Evolutionary conservation across 768 basidiomycete genomes (phyloP).

Genomic region (Agaricus subrufescens): DNA sequence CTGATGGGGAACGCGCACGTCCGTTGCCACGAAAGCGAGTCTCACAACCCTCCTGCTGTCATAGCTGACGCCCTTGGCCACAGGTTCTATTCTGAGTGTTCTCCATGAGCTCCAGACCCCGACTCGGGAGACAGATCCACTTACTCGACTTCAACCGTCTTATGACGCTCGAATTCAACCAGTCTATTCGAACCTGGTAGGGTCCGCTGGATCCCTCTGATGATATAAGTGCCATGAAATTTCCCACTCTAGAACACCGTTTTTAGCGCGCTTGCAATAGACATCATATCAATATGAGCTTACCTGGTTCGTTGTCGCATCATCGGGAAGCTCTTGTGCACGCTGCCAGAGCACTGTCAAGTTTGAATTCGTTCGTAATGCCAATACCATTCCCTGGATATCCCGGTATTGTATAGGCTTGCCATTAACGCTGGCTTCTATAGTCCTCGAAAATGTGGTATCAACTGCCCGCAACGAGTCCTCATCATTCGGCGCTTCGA

Average conservation of each 20-base stretch:
- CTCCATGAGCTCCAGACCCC: neutral
- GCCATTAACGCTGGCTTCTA: slow-evolving; percentile 11
- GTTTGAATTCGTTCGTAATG: slow-evolving; percentile 6
- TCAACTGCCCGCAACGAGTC: slow-evolving; percentile 9
- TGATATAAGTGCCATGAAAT: slow-evolving; percentile 7
- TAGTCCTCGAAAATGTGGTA: slow-evolving; percentile 1
- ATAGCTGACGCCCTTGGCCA: neutral
- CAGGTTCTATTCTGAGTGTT: slow-evolving; percentile 5
- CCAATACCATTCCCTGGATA: slow-evolving; percentile 10
- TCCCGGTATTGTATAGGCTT: slow-evolving; percentile 3
- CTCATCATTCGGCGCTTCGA: slow-evolving; percentile 12
- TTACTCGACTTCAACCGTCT: slow-evolving; percentile 5
- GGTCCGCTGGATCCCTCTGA: slow-evolving; percentile 4
- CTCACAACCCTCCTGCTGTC: slow-evolving; percentile 8
- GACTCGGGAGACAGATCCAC: neutral
- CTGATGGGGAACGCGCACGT: slow-evolving; percentile 4
- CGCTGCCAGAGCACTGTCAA: slow-evolving; percentile 8
- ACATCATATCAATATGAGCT: neutral
- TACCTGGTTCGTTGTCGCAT: slow-evolving; percentile 8
- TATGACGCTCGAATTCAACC: slow-evolving; percentile 10
- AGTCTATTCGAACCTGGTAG: neutral
- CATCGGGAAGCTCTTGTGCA: neutral
- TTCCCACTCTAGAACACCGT: neutral
- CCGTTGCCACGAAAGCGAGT: slow-evolving; percentile 2
- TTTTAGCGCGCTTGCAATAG: neutral